Percentiles rank a stretch among this genome's conserved stretches.
Evolutionary conservation across 2,329 filamentous ascomycete genomes (phyloP).

Genomic region (Pseudogymnoascus sp.): DNA sequence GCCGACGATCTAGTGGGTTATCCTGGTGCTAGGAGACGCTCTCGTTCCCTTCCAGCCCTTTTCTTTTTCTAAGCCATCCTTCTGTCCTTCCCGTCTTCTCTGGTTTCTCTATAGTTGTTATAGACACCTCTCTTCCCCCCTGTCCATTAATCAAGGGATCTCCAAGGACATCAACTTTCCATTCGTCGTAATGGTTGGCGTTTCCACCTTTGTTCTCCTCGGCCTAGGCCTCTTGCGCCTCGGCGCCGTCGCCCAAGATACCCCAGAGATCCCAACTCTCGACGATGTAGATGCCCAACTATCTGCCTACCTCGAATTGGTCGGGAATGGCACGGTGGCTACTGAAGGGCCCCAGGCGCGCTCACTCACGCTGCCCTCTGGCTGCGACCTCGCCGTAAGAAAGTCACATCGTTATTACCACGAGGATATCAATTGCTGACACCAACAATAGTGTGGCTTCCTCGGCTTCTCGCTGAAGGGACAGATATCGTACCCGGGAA

Average conservation of each 20-base stretch:
- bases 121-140: neutral
- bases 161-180: neutral
- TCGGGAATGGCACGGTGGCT: neutral
- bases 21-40: neutral
- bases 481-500: slow-evolving; percentile 17
- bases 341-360: neutral
- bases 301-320: neutral
- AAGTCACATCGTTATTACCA: neutral
- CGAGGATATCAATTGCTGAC: neutral
- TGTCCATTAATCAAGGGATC: neutral
- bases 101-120: neutral
- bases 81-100: neutral
- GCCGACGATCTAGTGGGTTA: neutral
- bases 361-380: slow-evolving; percentile 2
- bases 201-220: neutral
- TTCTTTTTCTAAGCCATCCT: neutral
- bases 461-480: slow-evolving; percentile 13
- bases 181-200: slow-evolving; percentile 3
- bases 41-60: neutral
- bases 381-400: slow-evolving; percentile 2
- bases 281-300: neutral
- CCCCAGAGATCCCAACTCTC: neutral
- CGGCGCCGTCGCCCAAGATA: neutral
- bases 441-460: slow-evolving; percentile 15
- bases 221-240: neutral